A percentile compares a stretch with the other conserved stretches of the same genome.
These are phyloP conservation scores for Fusarium newnesense DNA, from an alignment of 2,329 filamentous ascomycete species.

Conservation along the genomic window DNA sequence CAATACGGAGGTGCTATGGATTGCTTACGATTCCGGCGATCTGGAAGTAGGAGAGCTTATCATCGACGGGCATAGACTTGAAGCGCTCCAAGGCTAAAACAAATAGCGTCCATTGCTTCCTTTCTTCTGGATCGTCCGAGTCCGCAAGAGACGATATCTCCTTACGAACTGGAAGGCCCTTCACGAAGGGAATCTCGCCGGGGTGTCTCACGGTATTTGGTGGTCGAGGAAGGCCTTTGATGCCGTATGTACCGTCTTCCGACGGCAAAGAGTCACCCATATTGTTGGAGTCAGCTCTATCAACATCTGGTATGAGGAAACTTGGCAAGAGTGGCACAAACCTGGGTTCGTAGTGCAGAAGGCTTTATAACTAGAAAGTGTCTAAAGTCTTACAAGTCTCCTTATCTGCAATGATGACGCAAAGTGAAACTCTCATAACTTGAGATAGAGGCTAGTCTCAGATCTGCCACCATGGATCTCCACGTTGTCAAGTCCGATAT, in stretches of 20 bases:
- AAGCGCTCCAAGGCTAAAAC: constrained; percentile 10
- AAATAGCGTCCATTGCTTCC: constrained; percentile 17
- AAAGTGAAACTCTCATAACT: not conserved
- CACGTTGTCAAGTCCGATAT: not conserved
- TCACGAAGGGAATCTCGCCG: not conserved
- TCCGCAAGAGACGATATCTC: not conserved
- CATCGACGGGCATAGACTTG: not conserved
- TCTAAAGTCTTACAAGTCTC: rapidly evolving
- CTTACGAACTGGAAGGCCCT: not conserved
- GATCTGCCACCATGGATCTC: too few relatives aligned
- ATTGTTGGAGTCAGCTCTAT: not conserved
- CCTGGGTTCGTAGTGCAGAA: rapidly evolving
- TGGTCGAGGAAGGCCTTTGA: constrained; percentile 12
- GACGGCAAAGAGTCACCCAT: not conserved
- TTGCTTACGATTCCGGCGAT: constrained; percentile 18
- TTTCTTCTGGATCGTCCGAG: not conserved
- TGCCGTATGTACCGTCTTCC: not conserved
- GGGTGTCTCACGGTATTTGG: not conserved
- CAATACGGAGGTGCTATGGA: not conserved
- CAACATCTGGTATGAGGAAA: rapidly evolving
- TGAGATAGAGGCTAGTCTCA: too few relatives aligned
- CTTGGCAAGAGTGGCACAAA: rapidly evolving
- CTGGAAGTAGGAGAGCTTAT: constrained; percentile 12
- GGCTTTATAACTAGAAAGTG: not conserved
- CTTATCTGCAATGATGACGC: not conserved